These are phyloP conservation scores for Monoraphidium neglectum DNA, from an alignment of 139 green algal species.

Conservation along the genomic window DNA sequence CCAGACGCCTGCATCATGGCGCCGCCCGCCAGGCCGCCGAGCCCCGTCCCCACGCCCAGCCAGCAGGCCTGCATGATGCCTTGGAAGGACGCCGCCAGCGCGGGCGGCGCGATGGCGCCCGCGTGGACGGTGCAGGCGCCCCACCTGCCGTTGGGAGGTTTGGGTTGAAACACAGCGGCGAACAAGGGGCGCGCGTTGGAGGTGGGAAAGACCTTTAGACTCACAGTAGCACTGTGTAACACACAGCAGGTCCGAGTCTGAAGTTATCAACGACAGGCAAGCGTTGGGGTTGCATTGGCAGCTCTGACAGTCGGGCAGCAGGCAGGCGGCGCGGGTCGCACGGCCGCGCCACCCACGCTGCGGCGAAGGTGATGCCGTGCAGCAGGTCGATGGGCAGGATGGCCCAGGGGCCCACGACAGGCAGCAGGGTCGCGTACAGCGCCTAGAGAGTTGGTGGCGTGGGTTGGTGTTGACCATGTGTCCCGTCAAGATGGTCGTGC, in stretches of 20 bases:
- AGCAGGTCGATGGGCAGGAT: constrained; percentile 55
- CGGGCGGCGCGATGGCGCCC: too few species aligned
- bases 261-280: background rate
- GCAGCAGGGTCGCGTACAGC: constrained; percentile 15
- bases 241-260: background rate
- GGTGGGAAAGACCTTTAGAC: too few species aligned
- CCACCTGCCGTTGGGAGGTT: background rate
- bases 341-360: background rate
- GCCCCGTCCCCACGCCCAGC: constrained; percentile 31
- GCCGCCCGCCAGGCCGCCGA: constrained; percentile 38
- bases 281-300: too few species aligned
- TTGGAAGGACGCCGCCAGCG: background rate
- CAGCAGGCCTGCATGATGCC: constrained; percentile 39
- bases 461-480: too few species aligned
- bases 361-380: constrained; percentile 13
- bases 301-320: too few species aligned
- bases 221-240: background rate
- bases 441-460: too few species aligned
- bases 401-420: constrained; percentile 24
- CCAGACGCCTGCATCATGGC: constrained; percentile 30
- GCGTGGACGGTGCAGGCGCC: background rate
- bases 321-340: background rate
- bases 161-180: too few species aligned
- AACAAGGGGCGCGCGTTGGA: too few species aligned
- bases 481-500: too few species aligned